Conservation (phyloP, 768 basidiomycete species). For the Neoboletus subvelutipes region DNA sequence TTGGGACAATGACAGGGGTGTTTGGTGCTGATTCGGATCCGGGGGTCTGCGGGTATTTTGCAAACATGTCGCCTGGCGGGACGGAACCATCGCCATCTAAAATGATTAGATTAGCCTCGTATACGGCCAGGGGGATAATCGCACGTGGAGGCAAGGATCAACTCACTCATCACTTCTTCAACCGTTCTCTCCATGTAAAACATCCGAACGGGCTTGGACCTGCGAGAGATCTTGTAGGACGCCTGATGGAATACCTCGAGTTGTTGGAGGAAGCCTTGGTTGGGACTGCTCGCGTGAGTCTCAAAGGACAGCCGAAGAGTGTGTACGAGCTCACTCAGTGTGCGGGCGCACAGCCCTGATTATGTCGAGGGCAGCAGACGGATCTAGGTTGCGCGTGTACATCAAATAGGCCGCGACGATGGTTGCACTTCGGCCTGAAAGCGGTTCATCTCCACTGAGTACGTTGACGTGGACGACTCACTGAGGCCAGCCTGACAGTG, state of each 20-base stretch:
- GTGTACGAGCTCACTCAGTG: constrained; percentile 57
- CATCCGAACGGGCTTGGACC: constrained; percentile 70
- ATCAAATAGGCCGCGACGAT: constrained; percentile 90
- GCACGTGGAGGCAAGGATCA: neutral
- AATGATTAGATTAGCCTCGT: constrained; percentile 8
- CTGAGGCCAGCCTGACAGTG: constrained; percentile 92
- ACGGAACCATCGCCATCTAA: constrained; percentile 73
- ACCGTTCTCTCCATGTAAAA: constrained; percentile 81
- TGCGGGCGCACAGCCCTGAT: constrained; percentile 65
- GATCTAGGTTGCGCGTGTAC: constrained; percentile 60
- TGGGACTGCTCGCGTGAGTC: constrained; percentile 58
- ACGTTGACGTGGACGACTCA: constrained; percentile 38
- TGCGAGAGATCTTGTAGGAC: constrained; percentile 62
- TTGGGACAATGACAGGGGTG: constrained; percentile 54
- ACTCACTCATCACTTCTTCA: constrained; percentile 77
- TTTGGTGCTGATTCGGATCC: constrained; percentile 52
- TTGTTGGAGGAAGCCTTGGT: constrained; percentile 77
- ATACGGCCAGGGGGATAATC: neutral
- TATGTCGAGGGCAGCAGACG: constrained; percentile 62
- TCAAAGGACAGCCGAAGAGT: neutral
- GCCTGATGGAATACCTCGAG: constrained; percentile 77
- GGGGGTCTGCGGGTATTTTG: constrained; percentile 67
- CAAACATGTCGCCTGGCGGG: constrained; percentile 71
- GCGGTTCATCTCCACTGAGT: constrained; percentile 3
- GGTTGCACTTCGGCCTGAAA: constrained; percentile 75